Conservation (phyloP, 805 yeast genomes). For the Suhomyces vadensis region DNA sequence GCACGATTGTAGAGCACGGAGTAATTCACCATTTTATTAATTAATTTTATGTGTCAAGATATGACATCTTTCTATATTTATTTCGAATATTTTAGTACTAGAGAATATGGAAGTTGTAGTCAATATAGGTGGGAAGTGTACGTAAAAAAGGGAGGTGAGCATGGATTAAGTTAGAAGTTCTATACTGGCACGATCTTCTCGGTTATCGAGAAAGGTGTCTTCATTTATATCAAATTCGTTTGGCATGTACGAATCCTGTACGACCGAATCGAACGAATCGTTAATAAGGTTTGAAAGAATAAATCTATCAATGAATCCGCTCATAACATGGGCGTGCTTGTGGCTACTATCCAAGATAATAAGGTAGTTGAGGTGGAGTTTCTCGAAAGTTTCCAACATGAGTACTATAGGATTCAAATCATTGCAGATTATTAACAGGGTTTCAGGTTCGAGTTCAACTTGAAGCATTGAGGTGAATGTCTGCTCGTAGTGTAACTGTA, state of each 20-base stretch:
- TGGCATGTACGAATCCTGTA: slow-evolving; percentile 7
- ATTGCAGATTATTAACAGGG: slow-evolving; percentile 27
- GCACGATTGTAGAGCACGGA: too few relatives aligned
- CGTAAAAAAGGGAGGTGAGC: too few relatives aligned
- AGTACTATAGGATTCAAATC: slow-evolving; percentile 32
- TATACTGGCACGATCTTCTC: slow-evolving; percentile 27
- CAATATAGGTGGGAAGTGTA: too few relatives aligned
- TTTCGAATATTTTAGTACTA: too few relatives aligned
- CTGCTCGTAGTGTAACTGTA: slow-evolving; percentile 27
- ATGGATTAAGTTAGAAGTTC: slow-evolving; percentile 28
- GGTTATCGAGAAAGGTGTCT: slow-evolving; percentile 3
- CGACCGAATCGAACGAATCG: slow-evolving; percentile 23
- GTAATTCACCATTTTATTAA: too few relatives aligned
- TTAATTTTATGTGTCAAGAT: too few relatives aligned
- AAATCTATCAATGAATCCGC: slow-evolving; percentile 43
- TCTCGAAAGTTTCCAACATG: slow-evolving; percentile 40
- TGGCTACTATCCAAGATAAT: slow-evolving; percentile 24
- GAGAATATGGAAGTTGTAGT: too few relatives aligned
- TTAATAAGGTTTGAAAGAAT: slow-evolving; percentile 32
- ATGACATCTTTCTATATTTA: too few relatives aligned
- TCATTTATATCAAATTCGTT: slow-evolving; percentile 28
- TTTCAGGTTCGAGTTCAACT: slow-evolving; percentile 21
- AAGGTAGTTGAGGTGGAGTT: slow-evolving; percentile 37
- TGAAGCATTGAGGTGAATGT: slow-evolving; percentile 7
- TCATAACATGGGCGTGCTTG: slow-evolving; percentile 18